Evolutionary conservation across 1,139 yeast species (phyloP), one percentile per base, ranked within the genome.

Genomic region (Hyphopichia buzzinii): DNA sequence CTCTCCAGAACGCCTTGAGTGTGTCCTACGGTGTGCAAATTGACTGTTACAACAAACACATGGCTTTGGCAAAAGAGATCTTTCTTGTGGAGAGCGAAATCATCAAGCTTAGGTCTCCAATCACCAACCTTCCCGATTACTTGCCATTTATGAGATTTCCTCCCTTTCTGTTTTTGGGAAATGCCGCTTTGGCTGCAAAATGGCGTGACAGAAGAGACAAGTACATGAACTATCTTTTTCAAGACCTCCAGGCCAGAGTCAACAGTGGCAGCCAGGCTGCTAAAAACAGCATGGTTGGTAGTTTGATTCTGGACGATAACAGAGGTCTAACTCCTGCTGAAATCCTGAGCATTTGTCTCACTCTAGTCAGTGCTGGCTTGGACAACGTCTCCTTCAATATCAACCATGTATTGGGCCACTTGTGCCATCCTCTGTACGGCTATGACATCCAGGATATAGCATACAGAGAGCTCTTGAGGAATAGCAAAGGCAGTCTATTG

Each of bases 321-420:
- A 25, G 25, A 22, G 30, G 12, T 42, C 72, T 30, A 22, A 55
- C 59, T 4, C 56, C 53, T 1, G 57, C 57, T 2, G 88, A 84
- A 49, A 55, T 82, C 33, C 70, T 71, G 37, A 78, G 87, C 33
- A 70, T 82, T 6, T 83, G 90, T 51, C 60, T 84, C 31, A 81
- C 92, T 0, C 78, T 84, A 82, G 81, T 84, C 0, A 81, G 89
- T 46, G 92, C 92, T 4, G 94, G 94, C 0, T 59, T 84, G 24
- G 92, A 84, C 51, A 84, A 85, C 41, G 77, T 84, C 1, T 84
- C 90, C 0, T 64, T 83, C 22, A 82, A 77, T 37, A 61, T 84
- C 38, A 74, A 76, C 43, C 79, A 79, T 45, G 67, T 82, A 11
- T 51, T 83, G 42, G 87, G 87, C 1, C 83, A 79, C 34, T 59